phyloP scores from a whole-genome alignment of 805 yeast species.

The Saccharomycopsis microspora region DNA sequence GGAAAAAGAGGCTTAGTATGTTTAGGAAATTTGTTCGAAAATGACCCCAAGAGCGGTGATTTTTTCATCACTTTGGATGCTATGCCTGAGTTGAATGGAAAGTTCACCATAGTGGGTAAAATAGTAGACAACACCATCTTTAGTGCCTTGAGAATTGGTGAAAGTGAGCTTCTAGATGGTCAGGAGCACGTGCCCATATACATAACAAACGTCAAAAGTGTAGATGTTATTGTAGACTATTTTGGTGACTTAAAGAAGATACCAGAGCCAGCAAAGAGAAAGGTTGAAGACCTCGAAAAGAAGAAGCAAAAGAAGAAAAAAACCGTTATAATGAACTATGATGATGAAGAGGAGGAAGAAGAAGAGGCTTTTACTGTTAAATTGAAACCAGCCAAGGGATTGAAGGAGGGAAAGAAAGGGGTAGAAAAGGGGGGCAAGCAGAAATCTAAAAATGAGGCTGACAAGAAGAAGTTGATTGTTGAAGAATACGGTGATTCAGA shows the following conservation, averaged over 20 bases:
- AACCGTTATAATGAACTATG: slow-evolving; percentile 12
- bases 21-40: slow-evolving; percentile 27
- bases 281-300: slow-evolving; percentile 8
- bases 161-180: slow-evolving; percentile 31
- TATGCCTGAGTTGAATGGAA: slow-evolving; percentile 31
- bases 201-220: slow-evolving; percentile 34
- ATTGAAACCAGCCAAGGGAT: slow-evolving; percentile 30
- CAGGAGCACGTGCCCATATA: slow-evolving; percentile 35
- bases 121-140: slow-evolving; percentile 45
- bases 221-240: slow-evolving; percentile 34
- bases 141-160: slow-evolving; percentile 37
- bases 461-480: not conserved
- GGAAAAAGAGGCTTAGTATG: slow-evolving; percentile 45
- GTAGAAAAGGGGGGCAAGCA: not conserved
- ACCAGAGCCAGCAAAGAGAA: slow-evolving; percentile 15
- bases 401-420: not conserved
- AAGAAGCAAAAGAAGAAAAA: slow-evolving; percentile 16
- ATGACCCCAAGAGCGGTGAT: slow-evolving; percentile 25
- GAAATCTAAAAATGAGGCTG: not conserved
- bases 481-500: not conserved
- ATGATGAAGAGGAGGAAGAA: slow-evolving; percentile 12
- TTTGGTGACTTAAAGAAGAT: slow-evolving; percentile 31
- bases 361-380: slow-evolving; percentile 20
- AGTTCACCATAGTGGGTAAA: slow-evolving; percentile 43
- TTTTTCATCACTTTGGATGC: slow-evolving; percentile 40